Base-by-base conservation (phyloP, 352 stramenopile genomes). In the Phytophthora sp. region DNA sequence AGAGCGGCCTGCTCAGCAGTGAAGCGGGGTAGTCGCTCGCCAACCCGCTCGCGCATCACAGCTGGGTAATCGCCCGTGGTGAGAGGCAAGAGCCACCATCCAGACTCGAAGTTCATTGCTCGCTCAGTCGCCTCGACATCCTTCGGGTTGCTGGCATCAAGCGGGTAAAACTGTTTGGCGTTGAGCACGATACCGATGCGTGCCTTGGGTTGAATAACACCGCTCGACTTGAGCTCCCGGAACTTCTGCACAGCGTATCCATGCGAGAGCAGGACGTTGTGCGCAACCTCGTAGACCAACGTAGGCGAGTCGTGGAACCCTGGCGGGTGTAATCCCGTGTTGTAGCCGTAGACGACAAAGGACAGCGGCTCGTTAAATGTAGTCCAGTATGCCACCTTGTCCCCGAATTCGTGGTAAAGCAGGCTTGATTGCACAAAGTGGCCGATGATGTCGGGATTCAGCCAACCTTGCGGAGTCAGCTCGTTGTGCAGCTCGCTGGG, bases 341-440 rank as follows among this genome's bases (percentile, higher is more conserved):
- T 81, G 69, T 98, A 98, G 11, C 90, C 94, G 28, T 88, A 71
- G 18, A 92, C 79, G 12, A 79, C 73, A 15, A 97, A 87, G 3
- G 77, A 94, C 76, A 88, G 91, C 5, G 89, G 76, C 73, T 99
- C 96, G 67, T 99, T 99, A 50, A 99, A 89, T 2, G 95, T 98
- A 23, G 97, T 88, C 95, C 94, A 99, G 45, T 83, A 82, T 57
- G 96, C 88, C 5, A 98, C 86, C 45, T 95, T 87, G 63, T 89
- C 68, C 26, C 93, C 94, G 75, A 97, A 98, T 32, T 85, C 77
- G 7, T 83, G 56, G 76, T 97, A 99, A 54, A 94, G 95, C 27
- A 97, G 69, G 28, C 85, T 74, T 6, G 92, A 87, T n/a, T 93
- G 55, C 18, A 84, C 78, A 66, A 96, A 97, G 37, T 88, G 67